Evolutionary conservation across 495 filamentous ascomycete species (phyloP).

Genomic region (Penicillium chermesinum): DNA sequence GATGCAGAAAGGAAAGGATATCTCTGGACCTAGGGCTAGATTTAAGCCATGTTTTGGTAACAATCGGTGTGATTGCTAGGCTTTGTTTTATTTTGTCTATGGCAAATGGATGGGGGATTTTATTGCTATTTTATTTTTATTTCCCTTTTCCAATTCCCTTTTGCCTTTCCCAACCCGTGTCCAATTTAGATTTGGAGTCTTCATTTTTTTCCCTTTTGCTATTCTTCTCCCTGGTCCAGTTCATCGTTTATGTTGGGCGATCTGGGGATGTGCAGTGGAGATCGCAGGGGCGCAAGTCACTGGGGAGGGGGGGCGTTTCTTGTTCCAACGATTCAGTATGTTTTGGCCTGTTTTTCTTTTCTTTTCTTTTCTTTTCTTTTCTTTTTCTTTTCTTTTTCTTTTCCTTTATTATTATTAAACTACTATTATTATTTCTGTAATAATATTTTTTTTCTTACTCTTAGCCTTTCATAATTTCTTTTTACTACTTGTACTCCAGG

Average conservation of each 20-base stretch:
- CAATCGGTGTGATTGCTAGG: conserved; percentile 25
- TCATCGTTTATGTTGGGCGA: not conserved
- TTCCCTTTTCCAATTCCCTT: not conserved
- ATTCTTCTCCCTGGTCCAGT: not conserved
- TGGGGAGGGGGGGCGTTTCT: not conserved
- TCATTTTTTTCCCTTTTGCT: not conserved
- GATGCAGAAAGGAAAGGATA: conserved; percentile 12
- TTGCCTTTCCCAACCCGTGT: not conserved
- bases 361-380: not conserved
- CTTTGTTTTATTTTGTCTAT: conserved; percentile 8
- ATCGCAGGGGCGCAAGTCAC: not conserved
- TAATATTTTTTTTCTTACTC: conserved; percentile 4
- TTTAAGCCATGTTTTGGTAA: conserved; percentile 28
- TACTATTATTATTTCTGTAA: no score
- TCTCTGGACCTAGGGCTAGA: conserved; percentile 25
- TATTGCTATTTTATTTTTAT: not conserved
- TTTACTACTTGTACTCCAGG: conserved; percentile 14
- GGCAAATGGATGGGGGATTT: conserved; percentile 2
- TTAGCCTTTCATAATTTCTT: conserved; percentile 6
- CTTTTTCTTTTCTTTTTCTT: not conserved
- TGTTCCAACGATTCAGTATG: not conserved
- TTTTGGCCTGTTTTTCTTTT: no score
- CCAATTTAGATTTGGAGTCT: not conserved
- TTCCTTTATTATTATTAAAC: not conserved
- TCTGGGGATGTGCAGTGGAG: not conserved